Percentiles rank a stretch among this genome's conserved stretches.
Conservation (phyloP, 2,329 filamentous ascomycete genomes). For the Lojkania enalia region DNA sequence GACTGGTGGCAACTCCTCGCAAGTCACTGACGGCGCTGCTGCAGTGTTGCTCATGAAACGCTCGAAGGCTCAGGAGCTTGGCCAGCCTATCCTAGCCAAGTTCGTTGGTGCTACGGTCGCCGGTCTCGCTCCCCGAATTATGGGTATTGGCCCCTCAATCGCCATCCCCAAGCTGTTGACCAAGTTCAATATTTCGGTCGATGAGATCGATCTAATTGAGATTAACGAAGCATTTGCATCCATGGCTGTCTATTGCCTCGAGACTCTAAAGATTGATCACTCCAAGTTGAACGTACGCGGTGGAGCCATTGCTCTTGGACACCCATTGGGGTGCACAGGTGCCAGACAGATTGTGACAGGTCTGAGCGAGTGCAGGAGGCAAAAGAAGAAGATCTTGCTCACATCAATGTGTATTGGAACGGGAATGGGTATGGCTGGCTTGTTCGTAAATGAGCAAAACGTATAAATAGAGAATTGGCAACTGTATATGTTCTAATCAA, state of each 20-base stretch:
- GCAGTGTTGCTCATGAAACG: conserved; percentile 93
- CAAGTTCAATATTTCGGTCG: conserved; percentile 75
- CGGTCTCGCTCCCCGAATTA: conserved; percentile 88
- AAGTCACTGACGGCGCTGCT: conserved; percentile 92
- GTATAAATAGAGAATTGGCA: too few species aligned
- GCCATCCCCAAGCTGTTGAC: conserved; percentile 78
- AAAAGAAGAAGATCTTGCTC: conserved; percentile 86
- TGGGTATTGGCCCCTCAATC: conserved; percentile 85
- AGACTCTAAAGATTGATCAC: conserved; percentile 67
- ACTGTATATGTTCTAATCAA: too few species aligned
- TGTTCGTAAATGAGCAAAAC: conserved; percentile 67
- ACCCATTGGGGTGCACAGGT: conserved; percentile 80
- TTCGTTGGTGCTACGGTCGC: conserved; percentile 90
- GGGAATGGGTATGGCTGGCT: conserved; percentile 67
- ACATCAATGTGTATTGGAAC: conserved; percentile 86
- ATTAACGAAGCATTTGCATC: conserved; percentile 97
- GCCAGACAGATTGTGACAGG: conserved; percentile 85
- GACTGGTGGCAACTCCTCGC: conserved; percentile 91
- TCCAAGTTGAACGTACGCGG: conserved; percentile 80
- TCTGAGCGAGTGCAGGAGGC: conserved; percentile 78
- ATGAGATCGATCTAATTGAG: conserved; percentile 88
- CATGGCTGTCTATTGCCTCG: conserved; percentile 92
- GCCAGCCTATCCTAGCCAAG: conserved; percentile 91
- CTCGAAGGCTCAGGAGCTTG: conserved; percentile 80
- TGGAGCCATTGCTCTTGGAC: conserved; percentile 80